Base-by-base conservation (phyloP, 2,329 filamentous ascomycete species). In the Fusarium mangiferae region DNA sequence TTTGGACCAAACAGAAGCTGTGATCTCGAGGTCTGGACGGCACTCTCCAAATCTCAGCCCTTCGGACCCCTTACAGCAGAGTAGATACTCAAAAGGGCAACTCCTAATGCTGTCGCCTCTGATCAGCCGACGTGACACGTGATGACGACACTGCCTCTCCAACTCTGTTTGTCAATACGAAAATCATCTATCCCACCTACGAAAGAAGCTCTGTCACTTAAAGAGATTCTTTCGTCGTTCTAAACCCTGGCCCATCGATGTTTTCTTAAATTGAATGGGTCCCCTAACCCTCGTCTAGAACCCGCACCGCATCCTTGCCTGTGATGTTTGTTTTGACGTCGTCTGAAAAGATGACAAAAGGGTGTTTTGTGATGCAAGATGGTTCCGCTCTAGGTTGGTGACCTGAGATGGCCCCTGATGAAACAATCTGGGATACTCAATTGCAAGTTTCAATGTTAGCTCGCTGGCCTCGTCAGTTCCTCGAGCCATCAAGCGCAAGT, bases 251-350 rank as follows among this genome's bases (percentile, higher is more conserved):
- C 49, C 60, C 56, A 58, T 61, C 20, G 42, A 13, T 36, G 15
- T 15, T 39, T 35, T 38, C 48, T 28, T 54, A 48, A 44, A 42
- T 36, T 30, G 46, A 39, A 36, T 39, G 26, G 44, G 26, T 28
- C 56, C 41, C 36, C 57, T 44, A n/a, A 35, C 10, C 45, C 46
- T 58, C 35, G 22, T 52, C 59, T 52, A 51, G 41, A 63, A 33
- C 35, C 58, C 45, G 26, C 18, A 59, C 44, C 54, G 28, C 41
- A 17, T 69, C 72, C 64, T 60, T 73, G 60, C 54, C 52, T 55
- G 44, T 59, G 46, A 64, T 70, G 73, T 60, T 70, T 73, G 62
- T 70, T 68, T 73, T 76, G 74, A 75, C 70, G 74, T 73, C 62
- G 61, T 69, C 48, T 39, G 35, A 33, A 42, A 60, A 71, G 48